Evolutionary conservation across 768 basidiomycete genomes (phyloP).

Genomic region (Russula ochroleuca): DNA sequence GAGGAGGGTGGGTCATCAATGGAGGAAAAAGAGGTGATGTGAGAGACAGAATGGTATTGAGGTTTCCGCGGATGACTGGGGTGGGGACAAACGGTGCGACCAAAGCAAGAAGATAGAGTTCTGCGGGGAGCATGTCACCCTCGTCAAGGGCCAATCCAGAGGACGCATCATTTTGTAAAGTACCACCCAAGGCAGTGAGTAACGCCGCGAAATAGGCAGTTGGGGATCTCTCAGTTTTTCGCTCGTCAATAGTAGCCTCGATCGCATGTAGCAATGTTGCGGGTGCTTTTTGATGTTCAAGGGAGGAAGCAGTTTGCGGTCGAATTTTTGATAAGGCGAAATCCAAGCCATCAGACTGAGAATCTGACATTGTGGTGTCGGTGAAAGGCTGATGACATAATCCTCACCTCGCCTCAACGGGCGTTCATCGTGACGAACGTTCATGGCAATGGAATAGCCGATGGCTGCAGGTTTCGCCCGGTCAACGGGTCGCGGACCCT

Average conservation of each 20-base stretch:
- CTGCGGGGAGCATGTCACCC: constrained; percentile 75
- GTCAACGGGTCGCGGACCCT: not conserved
- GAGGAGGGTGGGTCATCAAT: constrained; percentile 60
- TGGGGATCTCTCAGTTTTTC: constrained; percentile 59
- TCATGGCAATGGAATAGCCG: not conserved
- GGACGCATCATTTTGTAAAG: constrained; percentile 55
- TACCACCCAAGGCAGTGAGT: constrained; percentile 76
- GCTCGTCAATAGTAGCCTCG: constrained; percentile 74
- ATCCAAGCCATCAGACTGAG: constrained; percentile 40
- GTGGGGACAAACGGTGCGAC: constrained; percentile 71
- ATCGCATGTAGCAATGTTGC: constrained; percentile 81
- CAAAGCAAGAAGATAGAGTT: constrained; percentile 77
- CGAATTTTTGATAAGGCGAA: constrained; percentile 77
- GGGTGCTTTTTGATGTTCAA: constrained; percentile 86
- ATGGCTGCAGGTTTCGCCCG: not conserved
- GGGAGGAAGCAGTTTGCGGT: constrained; percentile 72
- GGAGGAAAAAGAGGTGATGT: constrained; percentile 76
- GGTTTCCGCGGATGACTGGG: constrained; percentile 76
- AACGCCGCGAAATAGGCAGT: constrained; percentile 96
- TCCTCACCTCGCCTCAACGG: not conserved
- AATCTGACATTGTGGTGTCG: constrained; percentile 3
- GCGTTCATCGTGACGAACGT: constrained; percentile 5
- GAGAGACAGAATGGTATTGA: constrained; percentile 63
- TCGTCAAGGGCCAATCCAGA: constrained; percentile 44
- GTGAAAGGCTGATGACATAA: constrained; percentile 12